phyloP scores from a whole-genome alignment of 2,329 filamentous ascomycete species.

The Coleophoma crateriformis region DNA sequence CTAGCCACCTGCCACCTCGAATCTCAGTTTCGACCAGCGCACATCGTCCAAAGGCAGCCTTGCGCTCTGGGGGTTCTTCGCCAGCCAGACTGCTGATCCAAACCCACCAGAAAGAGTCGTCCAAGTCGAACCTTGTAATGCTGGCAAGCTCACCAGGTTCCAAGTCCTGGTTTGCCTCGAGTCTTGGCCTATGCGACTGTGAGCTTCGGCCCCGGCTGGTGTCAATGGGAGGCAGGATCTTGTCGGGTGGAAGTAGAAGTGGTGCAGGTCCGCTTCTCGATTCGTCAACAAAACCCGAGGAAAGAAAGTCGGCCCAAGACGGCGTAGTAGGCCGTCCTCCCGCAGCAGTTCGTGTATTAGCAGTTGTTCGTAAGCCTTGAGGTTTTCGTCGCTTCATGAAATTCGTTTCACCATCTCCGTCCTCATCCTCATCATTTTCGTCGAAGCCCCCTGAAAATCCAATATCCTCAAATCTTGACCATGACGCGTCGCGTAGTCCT shows the following conservation, averaged over 20 bases:
- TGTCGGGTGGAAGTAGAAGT: slow-evolving; percentile 82
- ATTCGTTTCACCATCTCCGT: slow-evolving; percentile 36
- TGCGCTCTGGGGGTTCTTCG: slow-evolving; percentile 80
- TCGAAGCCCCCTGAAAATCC: slow-evolving; percentile 77
- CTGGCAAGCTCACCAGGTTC: slow-evolving; percentile 94
- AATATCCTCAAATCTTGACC: slow-evolving; percentile 95
- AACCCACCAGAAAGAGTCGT: slow-evolving; percentile 99
- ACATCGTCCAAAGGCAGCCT: slow-evolving; percentile 90
- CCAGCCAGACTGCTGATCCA: slow-evolving; percentile 96
- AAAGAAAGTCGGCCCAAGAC: slow-evolving; percentile 97
- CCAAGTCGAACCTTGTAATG: slow-evolving; percentile 78
- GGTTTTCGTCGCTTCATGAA: slow-evolving; percentile 29
- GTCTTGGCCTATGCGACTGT: slow-evolving; percentile 71
- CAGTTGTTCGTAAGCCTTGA: slow-evolving; percentile 56
- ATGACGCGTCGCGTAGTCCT: slow-evolving; percentile 77
- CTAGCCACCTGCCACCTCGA: slow-evolving; percentile 76
- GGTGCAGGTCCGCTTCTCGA: slow-evolving; percentile 57
- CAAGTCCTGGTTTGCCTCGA: slow-evolving; percentile 63
- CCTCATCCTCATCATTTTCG: slow-evolving; percentile 63
- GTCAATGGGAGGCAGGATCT: slow-evolving; percentile 81
- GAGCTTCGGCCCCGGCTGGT: slow-evolving; percentile 72
- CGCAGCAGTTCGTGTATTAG: slow-evolving; percentile 56
- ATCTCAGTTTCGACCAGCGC: slow-evolving; percentile 88
- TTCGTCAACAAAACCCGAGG: slow-evolving; percentile 82
- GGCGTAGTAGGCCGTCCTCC: slow-evolving; percentile 81